Conservation (phyloP, 192 early-diverging fungal genomes). For the Backusella westeae region DNA sequence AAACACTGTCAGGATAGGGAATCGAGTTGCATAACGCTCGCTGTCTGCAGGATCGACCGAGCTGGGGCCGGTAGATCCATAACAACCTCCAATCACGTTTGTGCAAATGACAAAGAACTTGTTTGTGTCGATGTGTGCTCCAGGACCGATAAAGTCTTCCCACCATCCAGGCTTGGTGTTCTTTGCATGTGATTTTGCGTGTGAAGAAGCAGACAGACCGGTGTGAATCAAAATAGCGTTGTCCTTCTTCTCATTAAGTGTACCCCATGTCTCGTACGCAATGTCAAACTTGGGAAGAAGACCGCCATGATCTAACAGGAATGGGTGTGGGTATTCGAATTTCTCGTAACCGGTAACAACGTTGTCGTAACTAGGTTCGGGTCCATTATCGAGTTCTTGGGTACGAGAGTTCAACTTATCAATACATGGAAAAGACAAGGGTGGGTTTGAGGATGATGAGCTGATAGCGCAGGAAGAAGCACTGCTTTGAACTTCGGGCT, state of each 20-base stretch:
- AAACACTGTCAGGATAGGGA: slow-evolving; percentile 90
- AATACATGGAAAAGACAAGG: slow-evolving; percentile 74
- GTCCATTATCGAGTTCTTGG: slow-evolving; percentile 63
- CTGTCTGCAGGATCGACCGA: slow-evolving; percentile 76
- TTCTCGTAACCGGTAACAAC: slow-evolving; percentile 72
- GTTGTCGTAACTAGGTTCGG: slow-evolving; percentile 82
- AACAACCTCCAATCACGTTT: slow-evolving; percentile 95
- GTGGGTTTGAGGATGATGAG: slow-evolving; percentile 49
- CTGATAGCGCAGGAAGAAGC: not conserved
- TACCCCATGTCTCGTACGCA: slow-evolving; percentile 98
- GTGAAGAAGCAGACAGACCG: slow-evolving; percentile 88
- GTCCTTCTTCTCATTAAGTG: slow-evolving; percentile 68
- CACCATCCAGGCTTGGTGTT: slow-evolving; percentile 91
- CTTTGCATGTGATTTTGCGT: slow-evolving; percentile 82
- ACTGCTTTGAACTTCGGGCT: not conserved
- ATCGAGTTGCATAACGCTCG: slow-evolving; percentile 82
- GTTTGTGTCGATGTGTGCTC: slow-evolving; percentile 86
- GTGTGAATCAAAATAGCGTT: slow-evolving; percentile 95
- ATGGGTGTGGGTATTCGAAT: slow-evolving; percentile 63
- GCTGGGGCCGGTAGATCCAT: slow-evolving; percentile 90
- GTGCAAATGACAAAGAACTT: slow-evolving; percentile 96
- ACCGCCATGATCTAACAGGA: slow-evolving; percentile 82
- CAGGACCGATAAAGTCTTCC: slow-evolving; percentile 97
- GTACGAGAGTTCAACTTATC: slow-evolving; percentile 62
- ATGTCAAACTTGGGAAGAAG: slow-evolving; percentile 72